phyloP scores from a whole-genome alignment of 768 basidiomycete species.

The Cystofilobasidium ferigula region DNA sequence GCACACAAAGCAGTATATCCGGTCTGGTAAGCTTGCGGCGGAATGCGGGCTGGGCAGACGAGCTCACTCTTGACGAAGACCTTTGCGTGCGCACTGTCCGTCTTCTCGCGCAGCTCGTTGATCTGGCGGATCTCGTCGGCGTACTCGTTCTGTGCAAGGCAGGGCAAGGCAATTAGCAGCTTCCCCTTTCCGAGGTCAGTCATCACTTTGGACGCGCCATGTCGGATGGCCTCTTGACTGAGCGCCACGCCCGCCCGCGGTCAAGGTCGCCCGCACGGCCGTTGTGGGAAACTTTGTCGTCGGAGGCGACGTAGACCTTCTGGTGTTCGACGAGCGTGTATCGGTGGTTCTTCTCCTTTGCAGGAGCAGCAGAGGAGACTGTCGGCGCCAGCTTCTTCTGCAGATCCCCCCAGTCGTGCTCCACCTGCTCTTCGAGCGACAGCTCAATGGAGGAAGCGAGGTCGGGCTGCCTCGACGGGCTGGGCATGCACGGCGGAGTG shows the following conservation, averaged over 20 bases:
- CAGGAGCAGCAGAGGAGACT: background rate
- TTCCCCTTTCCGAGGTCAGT: background rate
- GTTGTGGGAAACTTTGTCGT: slow-evolving; percentile 60
- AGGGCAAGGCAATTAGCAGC: background rate
- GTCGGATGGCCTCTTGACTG: slow-evolving; percentile 79
- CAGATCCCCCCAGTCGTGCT: too few relatives aligned
- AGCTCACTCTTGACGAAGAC: slow-evolving; percentile 79
- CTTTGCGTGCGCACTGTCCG: slow-evolving; percentile 74
- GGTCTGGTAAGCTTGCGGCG: background rate
- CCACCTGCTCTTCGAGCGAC: too few relatives aligned
- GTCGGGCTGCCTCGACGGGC: too few relatives aligned
- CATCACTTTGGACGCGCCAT: slow-evolving; percentile 52
- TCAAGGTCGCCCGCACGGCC: slow-evolving; percentile 71
- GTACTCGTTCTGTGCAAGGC: slow-evolving; percentile 68
- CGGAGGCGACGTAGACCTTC: slow-evolving; percentile 65
- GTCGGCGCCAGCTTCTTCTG: too few relatives aligned
- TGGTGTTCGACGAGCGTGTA: slow-evolving; percentile 73
- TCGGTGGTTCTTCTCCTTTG: slow-evolving; percentile 42
- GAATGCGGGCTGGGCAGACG: background rate
- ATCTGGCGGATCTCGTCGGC: slow-evolving; percentile 78
- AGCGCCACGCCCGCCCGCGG: slow-evolving; percentile 67
- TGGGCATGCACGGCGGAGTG: too few relatives aligned
- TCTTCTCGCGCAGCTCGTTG: slow-evolving; percentile 60
- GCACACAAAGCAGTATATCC: background rate
- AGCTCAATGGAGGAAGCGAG: too few relatives aligned